A percentile compares a stretch with the other conserved stretches of the same genome.
Evolutionary conservation across 257 asterid species (phyloP).

Genomic region (Lithospermum erythrorhizon): DNA sequence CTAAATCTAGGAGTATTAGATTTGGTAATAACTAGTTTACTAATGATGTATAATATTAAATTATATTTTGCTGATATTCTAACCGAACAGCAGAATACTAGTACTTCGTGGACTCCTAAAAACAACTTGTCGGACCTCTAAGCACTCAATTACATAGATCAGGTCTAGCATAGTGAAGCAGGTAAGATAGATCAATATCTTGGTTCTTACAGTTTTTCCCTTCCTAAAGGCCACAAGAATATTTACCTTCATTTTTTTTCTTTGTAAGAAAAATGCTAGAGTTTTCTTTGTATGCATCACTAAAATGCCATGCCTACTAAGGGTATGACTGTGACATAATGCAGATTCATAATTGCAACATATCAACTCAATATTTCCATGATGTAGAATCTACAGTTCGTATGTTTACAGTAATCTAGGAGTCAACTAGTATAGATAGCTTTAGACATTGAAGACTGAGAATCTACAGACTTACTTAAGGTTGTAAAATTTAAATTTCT

Average conservation of each 20-base stretch:
- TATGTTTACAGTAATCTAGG: no score
- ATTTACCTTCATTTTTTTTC: neutral
- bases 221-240: neutral
- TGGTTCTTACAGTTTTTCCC: neutral
- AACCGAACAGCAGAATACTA: slow-evolving; percentile 82
- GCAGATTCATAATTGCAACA: no score
- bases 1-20: no score
- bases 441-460: no score
- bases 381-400: no score
- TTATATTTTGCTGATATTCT: neutral
- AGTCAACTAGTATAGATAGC: no score
- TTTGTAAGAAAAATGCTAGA: neutral
- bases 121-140: slow-evolving; percentile 84
- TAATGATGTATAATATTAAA: neutral
- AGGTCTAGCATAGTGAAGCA: slow-evolving; percentile 98
- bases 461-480: no score
- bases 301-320: neutral
- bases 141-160: slow-evolving; percentile 87
- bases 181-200: slow-evolving; percentile 28
- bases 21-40: no score
- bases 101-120: slow-evolving; percentile 85
- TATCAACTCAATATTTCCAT: no score
- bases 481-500: no score
- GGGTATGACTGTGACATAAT: no score
- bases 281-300: neutral